These are phyloP conservation scores for Pseudomassariella vexata DNA, from an alignment of 2,329 filamentous ascomycete species.

Conservation along the genomic window DNA sequence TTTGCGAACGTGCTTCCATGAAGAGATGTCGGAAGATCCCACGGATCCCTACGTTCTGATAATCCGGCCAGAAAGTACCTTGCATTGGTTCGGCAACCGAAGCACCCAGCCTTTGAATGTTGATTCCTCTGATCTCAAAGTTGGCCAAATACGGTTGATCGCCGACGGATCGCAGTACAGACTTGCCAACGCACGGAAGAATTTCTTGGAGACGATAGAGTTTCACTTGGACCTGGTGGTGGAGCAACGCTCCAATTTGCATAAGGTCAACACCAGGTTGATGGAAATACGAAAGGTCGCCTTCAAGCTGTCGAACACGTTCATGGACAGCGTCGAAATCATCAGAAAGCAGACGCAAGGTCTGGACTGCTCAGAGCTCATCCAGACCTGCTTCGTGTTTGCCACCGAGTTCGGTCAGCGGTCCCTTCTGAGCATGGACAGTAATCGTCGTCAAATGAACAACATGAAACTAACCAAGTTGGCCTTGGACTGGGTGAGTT, in stretches of 20 bases:
- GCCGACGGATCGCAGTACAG: constrained; percentile 79
- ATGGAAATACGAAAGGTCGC: constrained; percentile 94
- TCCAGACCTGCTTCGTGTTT: constrained; percentile 96
- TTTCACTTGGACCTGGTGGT: constrained; percentile 84
- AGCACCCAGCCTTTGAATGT: constrained; percentile 68
- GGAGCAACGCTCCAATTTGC: constrained; percentile 87
- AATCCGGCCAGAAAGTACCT: constrained; percentile 70
- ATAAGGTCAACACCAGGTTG: constrained; percentile 83
- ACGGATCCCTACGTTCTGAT: constrained; percentile 82
- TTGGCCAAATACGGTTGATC: constrained; percentile 80
- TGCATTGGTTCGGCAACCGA: constrained; percentile 77
- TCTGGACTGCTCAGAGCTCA: constrained; percentile 86
- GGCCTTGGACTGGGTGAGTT: constrained; percentile 93
- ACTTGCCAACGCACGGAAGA: constrained; percentile 69
- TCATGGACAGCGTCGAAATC: constrained; percentile 97
- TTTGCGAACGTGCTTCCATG: constrained; percentile 61
- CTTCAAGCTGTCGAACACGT: constrained; percentile 93
- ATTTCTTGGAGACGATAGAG: constrained; percentile 73
- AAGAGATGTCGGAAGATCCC: constrained; percentile 60
- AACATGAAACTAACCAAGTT: constrained; percentile 91
- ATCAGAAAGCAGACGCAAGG: constrained; percentile 80
- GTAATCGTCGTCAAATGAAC: constrained; percentile 93
- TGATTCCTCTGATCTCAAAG: constrained; percentile 77
- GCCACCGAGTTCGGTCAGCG: constrained; percentile 98
- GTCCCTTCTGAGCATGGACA: constrained; percentile 91